These are phyloP conservation scores for Capsicum pubescens DNA, from an alignment of 257 asterid species.

Conservation along the genomic window DNA sequence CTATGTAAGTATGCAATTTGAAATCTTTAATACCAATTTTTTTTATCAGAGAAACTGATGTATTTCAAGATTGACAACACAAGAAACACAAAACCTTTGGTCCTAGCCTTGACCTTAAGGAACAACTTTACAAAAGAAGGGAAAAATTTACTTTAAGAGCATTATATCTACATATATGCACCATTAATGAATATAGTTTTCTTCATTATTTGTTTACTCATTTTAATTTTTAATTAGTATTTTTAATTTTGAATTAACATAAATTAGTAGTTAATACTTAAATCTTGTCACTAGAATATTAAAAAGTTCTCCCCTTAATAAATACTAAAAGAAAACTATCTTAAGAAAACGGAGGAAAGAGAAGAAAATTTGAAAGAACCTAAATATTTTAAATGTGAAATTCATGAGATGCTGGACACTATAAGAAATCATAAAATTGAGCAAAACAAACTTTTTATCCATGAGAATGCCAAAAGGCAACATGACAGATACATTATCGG, in stretches of 20 bases:
- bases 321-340: not conserved
- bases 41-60: not conserved
- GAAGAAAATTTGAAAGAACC: not conserved
- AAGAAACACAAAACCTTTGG: slow-evolving; percentile 54
- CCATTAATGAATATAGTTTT: not conserved
- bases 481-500: slow-evolving; percentile 99
- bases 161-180: not conserved
- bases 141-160: not conserved
- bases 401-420: not conserved
- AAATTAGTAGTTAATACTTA: not conserved
- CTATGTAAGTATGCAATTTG: slow-evolving; percentile 30
- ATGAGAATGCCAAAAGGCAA: slow-evolving; percentile 98
- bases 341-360: not conserved
- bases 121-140: slow-evolving; percentile 73
- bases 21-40: not conserved
- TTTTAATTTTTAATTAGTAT: not conserved
- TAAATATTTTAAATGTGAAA: not conserved
- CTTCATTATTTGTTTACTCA: not conserved
- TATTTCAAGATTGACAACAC: not conserved
- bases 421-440: slow-evolving; percentile 15
- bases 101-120: slow-evolving; percentile 77
- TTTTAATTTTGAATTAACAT: not conserved
- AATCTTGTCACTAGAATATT: not conserved
- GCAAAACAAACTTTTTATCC: slow-evolving; percentile 55
- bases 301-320: not conserved